A percentile compares a stretch with the other conserved stretches of the same genome.
These are phyloP conservation scores for Pseudomassariella vexata DNA, from an alignment of 2,329 filamentous ascomycete genomes.

Conservation along the genomic window DNA sequence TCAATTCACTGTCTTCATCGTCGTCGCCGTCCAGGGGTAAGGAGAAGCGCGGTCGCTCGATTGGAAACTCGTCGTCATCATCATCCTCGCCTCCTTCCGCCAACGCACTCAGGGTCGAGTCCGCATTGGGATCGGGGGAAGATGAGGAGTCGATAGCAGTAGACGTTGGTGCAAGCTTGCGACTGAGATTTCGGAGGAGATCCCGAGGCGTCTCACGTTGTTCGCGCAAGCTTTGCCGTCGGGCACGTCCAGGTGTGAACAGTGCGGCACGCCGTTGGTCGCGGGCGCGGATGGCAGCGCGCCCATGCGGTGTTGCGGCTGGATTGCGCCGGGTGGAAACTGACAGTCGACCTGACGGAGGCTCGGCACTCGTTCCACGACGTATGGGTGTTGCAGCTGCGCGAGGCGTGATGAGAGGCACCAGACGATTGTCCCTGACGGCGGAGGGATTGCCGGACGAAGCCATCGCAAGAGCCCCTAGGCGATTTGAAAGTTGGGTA, in stretches of 20 bases:
- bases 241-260: constrained; percentile 53
- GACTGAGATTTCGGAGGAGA: constrained; percentile 42
- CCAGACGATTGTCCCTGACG: constrained; percentile 10
- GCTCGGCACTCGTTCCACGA: constrained; percentile 28
- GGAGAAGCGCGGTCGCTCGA: constrained; percentile 48
- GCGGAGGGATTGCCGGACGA: constrained; percentile 8
- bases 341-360: constrained; percentile 36
- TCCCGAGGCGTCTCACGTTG: constrained; percentile 32
- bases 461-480: constrained; percentile 7
- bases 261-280: constrained; percentile 53
- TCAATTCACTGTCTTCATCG: constrained; percentile 40
- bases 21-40: constrained; percentile 46
- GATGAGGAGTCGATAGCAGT: constrained; percentile 40
- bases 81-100: constrained; percentile 34
- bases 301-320: constrained; percentile 53
- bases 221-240: constrained; percentile 52
- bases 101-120: constrained; percentile 18
- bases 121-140: constrained; percentile 22
- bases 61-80: constrained; percentile 44
- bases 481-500: too few relatives aligned
- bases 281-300: constrained; percentile 52
- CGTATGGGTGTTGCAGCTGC: constrained; percentile 23
- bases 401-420: constrained; percentile 20
- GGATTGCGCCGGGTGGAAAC: constrained; percentile 37
- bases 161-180: constrained; percentile 44